Base-by-base conservation (phyloP, 768 basidiomycete species). In the Vishniacozyma victoriae region DNA sequence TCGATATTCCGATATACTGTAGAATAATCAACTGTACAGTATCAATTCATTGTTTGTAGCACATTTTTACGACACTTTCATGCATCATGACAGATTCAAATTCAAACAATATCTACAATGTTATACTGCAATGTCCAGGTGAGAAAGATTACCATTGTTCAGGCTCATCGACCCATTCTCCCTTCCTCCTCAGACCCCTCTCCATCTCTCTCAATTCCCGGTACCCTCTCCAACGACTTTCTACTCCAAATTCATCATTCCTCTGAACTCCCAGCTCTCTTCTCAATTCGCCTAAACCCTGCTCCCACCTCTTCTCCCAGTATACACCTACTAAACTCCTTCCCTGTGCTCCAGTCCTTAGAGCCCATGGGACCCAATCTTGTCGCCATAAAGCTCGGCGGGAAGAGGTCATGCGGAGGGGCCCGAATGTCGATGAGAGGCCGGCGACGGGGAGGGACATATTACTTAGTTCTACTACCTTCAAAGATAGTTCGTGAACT, bases 241-340 rank as follows among this genome's bases (percentile, higher is more conserved):
- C 89, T 12, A 89, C 84, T 57, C 87, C 83, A 80, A 81, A 83
- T 15, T 25, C 29, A 26, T 70, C 62, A 54, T 72, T 69, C 39
- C 70, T 48, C 29, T 41, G 54, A 14, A 93, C 78, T 7, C 91
- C 87, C 18, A 95, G 75, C 65, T 95, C 89, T 54, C 74, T 78
- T 74, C 88, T 84, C 74, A 99, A 77, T 41, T 89, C 87, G 1
- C 80, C 81, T 1, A 93, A 71, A 52, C 85, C 78, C 72, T 87
- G 82, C 43, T 80, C 80, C 93, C 92, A 97, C 44, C 91, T 75
- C 71, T 89, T 78, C 73, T 97, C 95, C 93, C 95, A 97, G 63
- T 92, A 92, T 1, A 97, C 84, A 1, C 85, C 85, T 44, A 96
- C 85, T 51, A 97, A 71, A 64, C 83, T 85, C 60, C 76, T 77